phyloP scores from a whole-genome alignment of 2,329 filamentous ascomycete species.

The Diaporthe longicolla region DNA sequence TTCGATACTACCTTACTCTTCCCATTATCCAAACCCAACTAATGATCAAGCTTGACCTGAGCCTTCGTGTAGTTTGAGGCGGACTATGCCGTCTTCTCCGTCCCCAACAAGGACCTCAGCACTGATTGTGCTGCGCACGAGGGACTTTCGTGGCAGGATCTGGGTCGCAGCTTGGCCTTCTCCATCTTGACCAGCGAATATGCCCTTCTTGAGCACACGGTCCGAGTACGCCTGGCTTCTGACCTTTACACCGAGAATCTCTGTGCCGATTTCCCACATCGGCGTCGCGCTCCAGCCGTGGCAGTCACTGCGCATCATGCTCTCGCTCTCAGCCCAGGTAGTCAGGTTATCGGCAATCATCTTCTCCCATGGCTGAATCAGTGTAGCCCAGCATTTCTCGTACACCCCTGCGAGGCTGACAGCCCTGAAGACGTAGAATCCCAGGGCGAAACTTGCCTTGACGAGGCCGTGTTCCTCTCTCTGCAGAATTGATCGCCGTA shows the following conservation, averaged over 20 bases:
- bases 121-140: not conserved
- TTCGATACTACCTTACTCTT: not conserved
- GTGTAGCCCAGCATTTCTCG: conserved; percentile 41
- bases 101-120: not conserved
- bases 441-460: conserved; percentile 45
- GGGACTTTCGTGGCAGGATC: not conserved
- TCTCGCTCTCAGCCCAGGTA: conserved; percentile 47
- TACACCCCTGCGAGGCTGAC: conserved; percentile 46
- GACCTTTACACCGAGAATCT: conserved; percentile 36
- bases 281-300: conserved; percentile 47
- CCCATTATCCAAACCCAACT: not conserved
- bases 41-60: not conserved
- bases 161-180: not conserved
- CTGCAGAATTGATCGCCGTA: conserved; percentile 39
- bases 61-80: not conserved
- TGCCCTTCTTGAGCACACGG: not conserved
- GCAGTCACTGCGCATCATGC: conserved; percentile 47
- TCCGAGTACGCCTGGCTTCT: conserved; percentile 10
- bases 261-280: conserved; percentile 46
- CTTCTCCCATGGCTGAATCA: conserved; percentile 45
- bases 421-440: conserved; percentile 47
- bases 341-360: conserved; percentile 47
- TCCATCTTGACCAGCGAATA: not conserved
- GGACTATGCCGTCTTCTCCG: not conserved
- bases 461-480: conserved; percentile 29